phyloP scores from a whole-genome alignment of 768 basidiomycete genomes.

The Russula vinacea region DNA sequence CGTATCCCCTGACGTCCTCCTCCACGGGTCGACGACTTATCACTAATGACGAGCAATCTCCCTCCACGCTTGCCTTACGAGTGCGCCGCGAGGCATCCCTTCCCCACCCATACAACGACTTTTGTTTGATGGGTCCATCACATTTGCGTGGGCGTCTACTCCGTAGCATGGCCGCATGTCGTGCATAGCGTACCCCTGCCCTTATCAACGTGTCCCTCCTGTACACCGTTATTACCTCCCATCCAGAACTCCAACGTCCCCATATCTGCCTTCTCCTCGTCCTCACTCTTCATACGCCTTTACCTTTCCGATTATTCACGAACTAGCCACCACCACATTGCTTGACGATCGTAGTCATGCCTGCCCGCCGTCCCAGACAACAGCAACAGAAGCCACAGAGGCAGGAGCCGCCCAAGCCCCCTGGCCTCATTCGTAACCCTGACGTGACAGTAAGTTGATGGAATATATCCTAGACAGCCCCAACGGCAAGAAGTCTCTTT shows the following conservation, averaged over 20 bases:
- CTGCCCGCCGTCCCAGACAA: constrained; percentile 22
- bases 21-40: not conserved
- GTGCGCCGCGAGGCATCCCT: constrained; percentile 6
- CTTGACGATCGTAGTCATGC: constrained; percentile 17
- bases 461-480: constrained; percentile 55
- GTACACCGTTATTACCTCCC: constrained; percentile 23
- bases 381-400: constrained; percentile 18
- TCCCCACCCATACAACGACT: not conserved
- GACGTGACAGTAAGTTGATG: constrained; percentile 53
- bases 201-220: constrained; percentile 30
- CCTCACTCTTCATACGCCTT: not conserved
- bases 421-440: constrained; percentile 58
- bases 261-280: constrained; percentile 24
- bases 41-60: not conserved
- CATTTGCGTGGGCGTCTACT: constrained; percentile 13
- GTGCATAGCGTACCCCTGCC: constrained; percentile 28
- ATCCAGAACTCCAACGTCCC: constrained; percentile 16
- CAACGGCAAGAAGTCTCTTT: constrained; percentile 62
- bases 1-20: not conserved
- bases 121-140: constrained; percentile 12
- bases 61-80: not conserved
- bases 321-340: constrained; percentile 10
- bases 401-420: constrained; percentile 51
- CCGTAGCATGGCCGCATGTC: constrained; percentile 21
- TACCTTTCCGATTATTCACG: constrained; percentile 5